A percentile compares a stretch with the other conserved stretches of the same genome.
These are phyloP conservation scores for Cryptococcus depauperatus DNA, from an alignment of 1,284 basidiomycete species.

Conservation along the genomic window DNA sequence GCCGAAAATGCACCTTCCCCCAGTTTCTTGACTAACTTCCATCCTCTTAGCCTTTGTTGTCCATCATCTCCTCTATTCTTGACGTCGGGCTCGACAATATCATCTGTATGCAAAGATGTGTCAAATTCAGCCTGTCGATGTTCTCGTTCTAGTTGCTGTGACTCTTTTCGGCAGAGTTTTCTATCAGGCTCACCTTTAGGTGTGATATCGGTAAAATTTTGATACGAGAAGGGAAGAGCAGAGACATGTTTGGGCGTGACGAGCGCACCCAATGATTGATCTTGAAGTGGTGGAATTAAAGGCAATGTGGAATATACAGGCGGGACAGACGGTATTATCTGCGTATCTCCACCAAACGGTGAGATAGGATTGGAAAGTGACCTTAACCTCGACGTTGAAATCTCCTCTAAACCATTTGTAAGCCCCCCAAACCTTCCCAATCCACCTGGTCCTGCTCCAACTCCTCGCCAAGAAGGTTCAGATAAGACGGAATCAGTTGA, in stretches of 20 bases:
- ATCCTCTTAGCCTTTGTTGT: slow-evolving; percentile 10
- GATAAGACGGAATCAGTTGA: no score
- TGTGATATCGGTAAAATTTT: no score
- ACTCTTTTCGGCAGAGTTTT: slow-evolving; percentile 13
- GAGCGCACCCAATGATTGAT: no score
- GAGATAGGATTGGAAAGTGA: slow-evolving; percentile 10
- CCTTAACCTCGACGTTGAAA: slow-evolving; percentile 7
- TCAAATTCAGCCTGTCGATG: slow-evolving; percentile 15
- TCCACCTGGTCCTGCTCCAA: background rate
- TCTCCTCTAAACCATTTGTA: slow-evolving; percentile 11
- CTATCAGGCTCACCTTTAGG: no score
- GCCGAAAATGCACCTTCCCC: slow-evolving; percentile 68
- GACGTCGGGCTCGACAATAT: slow-evolving; percentile 16
- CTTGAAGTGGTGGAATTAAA: no score
- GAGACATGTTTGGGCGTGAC: no score
- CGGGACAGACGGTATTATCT: background rate
- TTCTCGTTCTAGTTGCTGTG: slow-evolving; percentile 18
- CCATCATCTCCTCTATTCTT: slow-evolving; percentile 3
- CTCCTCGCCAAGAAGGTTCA: no score
- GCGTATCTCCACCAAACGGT: background rate
- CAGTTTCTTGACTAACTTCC: slow-evolving; percentile 52
- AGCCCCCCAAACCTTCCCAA: slow-evolving; percentile 2
- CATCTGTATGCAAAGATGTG: slow-evolving; percentile 17
- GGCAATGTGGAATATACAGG: no score
- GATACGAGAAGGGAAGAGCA: no score